Evolutionary conservation across 148 eudicot species (phyloP), one percentile per base, ranked within the genome.

Genomic region (Rhododendron molle): DNA sequence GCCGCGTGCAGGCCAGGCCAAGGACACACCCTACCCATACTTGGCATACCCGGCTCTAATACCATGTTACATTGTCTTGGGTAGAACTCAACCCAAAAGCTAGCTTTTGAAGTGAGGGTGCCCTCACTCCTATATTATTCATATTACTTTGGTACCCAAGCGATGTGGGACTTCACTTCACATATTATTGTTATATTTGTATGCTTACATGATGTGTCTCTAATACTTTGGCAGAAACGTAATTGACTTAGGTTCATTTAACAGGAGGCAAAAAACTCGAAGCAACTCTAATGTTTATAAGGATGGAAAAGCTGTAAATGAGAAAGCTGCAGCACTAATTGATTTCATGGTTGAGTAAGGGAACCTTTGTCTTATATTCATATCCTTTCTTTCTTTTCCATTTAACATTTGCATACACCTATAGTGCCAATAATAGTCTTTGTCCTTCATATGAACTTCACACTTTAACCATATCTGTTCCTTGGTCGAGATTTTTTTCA

Each of bases 261-360:
- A 83, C 92, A 94, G 95, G 94, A 91, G 94, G 83, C 90, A 83
- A 78, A 90, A 86, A 46, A 86, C 81, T 50, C 93, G 87, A 80
- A 86, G 82, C 86, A 44, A 84, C 81, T 78, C 21, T 30, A 87
- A 85, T 86, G 83, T 76, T 34, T 81, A 86, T 30, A 93, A 87
- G 87, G 89, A 89, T 52, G 86, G 89, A 81, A 86, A 89, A 79
- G 86, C 83, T n/a, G 76, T 88, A 79, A 90, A 91, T 82, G 93
- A 89, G 86, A 95, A 91, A 91, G 93, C 91, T 84, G 89, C 87
- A 60, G 85, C 89, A 82, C 87, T 96, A 82, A 83, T 92, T 83
- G 88, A 90, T 81, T 83, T 88, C 90, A 90, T 94, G 91, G 76
- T 95, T 81, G 90, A 91, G 99, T 96, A 93, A 78, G 86, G 52